Percentiles rank a stretch among this genome's conserved stretches.
Conservation (phyloP, 805 yeast genomes). For the Wickerhamiella galacta region DNA sequence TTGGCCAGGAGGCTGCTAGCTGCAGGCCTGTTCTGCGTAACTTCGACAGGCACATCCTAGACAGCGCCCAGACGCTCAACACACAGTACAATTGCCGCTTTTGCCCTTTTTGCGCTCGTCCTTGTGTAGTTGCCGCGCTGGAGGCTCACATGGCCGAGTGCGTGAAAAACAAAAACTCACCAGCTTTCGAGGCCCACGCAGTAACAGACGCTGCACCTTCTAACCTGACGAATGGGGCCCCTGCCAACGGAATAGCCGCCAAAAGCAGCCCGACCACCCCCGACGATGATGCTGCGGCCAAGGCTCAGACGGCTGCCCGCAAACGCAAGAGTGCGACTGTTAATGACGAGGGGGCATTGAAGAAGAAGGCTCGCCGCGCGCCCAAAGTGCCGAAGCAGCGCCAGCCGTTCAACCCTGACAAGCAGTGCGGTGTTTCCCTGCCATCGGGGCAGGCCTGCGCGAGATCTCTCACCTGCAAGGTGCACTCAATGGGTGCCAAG, state of each 20-base stretch:
- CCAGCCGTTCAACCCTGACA: conserved; percentile 49
- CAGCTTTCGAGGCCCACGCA: neutral
- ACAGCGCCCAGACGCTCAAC: conserved; percentile 14
- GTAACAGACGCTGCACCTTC: neutral
- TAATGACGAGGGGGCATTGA: neutral
- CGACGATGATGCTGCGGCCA: neutral
- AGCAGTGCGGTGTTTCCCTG: conserved; percentile 80
- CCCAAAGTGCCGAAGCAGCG: conserved; percentile 49
- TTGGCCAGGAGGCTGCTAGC: conserved; percentile 1
- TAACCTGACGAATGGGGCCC: neutral
- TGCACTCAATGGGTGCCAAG: conserved; percentile 90
- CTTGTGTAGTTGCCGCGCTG: conserved; percentile 13
- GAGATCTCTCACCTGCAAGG: conserved; percentile 75
- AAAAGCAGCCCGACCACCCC: neutral
- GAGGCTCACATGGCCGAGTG: conserved; percentile 13
- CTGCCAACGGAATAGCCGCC: neutral
- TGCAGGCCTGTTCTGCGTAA: conserved; percentile 9
- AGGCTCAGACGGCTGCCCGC: neutral
- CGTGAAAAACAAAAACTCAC: neutral
- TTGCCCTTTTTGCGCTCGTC: conserved; percentile 20
- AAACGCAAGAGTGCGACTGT: neutral
- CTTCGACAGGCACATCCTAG: conserved; percentile 15
- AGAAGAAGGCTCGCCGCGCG: conserved; percentile 3
- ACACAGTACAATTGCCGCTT: conserved; percentile 16
- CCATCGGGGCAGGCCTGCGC: conserved; percentile 84